phyloP scores from a whole-genome alignment of 768 basidiomycete genomes.

The Mycena pura region DNA sequence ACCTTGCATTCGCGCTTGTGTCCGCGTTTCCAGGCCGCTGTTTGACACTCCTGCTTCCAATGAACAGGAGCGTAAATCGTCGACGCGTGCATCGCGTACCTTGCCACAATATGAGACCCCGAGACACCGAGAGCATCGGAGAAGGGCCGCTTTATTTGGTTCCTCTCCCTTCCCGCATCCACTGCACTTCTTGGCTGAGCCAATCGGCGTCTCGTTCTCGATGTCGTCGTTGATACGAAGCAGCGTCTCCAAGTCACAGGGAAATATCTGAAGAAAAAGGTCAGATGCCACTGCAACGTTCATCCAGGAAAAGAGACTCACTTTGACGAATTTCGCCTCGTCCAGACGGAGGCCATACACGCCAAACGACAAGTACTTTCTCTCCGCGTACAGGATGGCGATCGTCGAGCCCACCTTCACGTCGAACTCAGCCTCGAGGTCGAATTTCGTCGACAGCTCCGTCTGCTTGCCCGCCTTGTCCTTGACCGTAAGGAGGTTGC shows the following conservation, averaged over 20 bases:
- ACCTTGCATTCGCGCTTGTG: constrained; percentile 29
- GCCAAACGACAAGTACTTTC: constrained; percentile 3
- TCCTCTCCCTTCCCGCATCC: constrained; percentile 22
- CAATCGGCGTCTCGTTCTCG: constrained; percentile 14
- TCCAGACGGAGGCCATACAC: constrained; percentile 15
- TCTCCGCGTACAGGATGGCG: constrained; percentile 24
- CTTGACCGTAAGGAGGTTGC: background rate
- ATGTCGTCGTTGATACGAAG: constrained; percentile 26
- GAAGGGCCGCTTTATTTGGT: constrained; percentile 1
- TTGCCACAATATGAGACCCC: constrained; percentile 18
- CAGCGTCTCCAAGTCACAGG: constrained; percentile 21
- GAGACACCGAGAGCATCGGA: constrained; percentile 22
- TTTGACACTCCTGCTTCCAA: constrained; percentile 21
- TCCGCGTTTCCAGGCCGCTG: constrained; percentile 16
- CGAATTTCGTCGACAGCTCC: constrained; percentile 13
- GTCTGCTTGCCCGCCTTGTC: background rate
- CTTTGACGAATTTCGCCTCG: constrained; percentile 23
- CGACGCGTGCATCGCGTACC: background rate
- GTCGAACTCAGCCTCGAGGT: background rate
- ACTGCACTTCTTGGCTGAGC: constrained; percentile 12
- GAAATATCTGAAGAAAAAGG: constrained; percentile 19
- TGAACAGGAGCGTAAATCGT: background rate
- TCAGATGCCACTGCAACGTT: background rate
- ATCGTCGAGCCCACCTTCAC: constrained; percentile 20
- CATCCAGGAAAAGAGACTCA: background rate